phyloP scores from a whole-genome alignment of 257 asterid genomes.

The Verbascum thapsus region DNA sequence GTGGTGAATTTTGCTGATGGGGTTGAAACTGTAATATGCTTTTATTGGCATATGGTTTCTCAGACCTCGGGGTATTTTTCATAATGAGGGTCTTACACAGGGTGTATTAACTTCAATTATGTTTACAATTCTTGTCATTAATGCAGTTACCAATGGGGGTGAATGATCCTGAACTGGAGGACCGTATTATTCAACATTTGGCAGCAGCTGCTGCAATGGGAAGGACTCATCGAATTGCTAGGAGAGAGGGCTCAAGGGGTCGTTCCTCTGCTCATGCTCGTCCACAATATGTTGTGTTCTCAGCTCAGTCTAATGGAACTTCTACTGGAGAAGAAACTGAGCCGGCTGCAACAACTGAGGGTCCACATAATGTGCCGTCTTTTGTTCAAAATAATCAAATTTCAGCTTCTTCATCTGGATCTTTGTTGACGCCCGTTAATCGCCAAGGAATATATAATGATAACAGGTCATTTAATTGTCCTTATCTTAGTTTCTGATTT shows the following conservation, averaged over 20 bases:
- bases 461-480: too few species aligned
- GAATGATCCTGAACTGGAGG: slow-evolving; percentile 76
- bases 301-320: slow-evolving; percentile 57
- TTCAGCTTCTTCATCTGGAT: slow-evolving; percentile 58
- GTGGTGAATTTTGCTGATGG: too few species aligned
- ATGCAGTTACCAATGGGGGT: slow-evolving; percentile 72
- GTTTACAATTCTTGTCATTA: slow-evolving; percentile 21
- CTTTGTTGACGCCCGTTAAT: slow-evolving; percentile 36
- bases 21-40: too few species aligned
- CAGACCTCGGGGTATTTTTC: too few species aligned
- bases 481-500: too few species aligned
- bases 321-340: slow-evolving; percentile 50
- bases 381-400: slow-evolving; percentile 40
- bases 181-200: slow-evolving; percentile 83
- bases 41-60: too few species aligned
- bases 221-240: slow-evolving; percentile 60
- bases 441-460: slow-evolving; percentile 39
- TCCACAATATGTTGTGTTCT: slow-evolving; percentile 54
- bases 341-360: slow-evolving; percentile 37
- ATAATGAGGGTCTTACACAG: too few species aligned
- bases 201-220: slow-evolving; percentile 96
- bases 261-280: slow-evolving; percentile 58
- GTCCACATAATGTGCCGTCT: slow-evolving; percentile 36
- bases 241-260: slow-evolving; percentile 68
- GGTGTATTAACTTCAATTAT: too few species aligned